Evolutionary conservation across 1,139 yeast genomes (phyloP), one percentile per base, ranked within the genome.

Genomic region (Pichia sp.): DNA sequence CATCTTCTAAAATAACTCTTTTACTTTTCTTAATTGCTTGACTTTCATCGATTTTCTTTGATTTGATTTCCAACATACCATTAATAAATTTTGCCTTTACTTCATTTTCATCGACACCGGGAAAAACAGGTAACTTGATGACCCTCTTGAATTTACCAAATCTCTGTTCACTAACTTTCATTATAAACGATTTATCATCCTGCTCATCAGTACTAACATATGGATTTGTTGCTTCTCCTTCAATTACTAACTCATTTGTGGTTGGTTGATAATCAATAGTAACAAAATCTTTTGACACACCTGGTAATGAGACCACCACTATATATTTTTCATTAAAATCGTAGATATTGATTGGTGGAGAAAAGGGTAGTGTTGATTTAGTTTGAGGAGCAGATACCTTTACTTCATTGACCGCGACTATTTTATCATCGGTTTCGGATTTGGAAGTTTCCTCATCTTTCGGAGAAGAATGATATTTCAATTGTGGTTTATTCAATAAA

Each of bases 331-430:
- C 64, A 4, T 67, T 65, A 37, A 67, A 62, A 46, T 76, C 79
- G 52, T 75, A 75, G 23, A 77, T 69, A 52, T 77, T 79, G 7
- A 75, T 62, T 43, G 75, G 71, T n/a, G 82, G 81, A 5, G 79
- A 67, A 46, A 72, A 73, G 51, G 77, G 77, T 39, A 67, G 48
- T 26, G 63, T 61, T n/a, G 64, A 61, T 40, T 41, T 43, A 36
- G 61, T 52, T 49, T 72, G 73, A 6, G 76, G 74, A 42, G 68
- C 67, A 7, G 77, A 72, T 10, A 72, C 66, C 55, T 72, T 69
- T 33, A 69, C 46, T 37, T 47, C 50, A 7, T 44, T 37, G 33
- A 42, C 45, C 35, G 41, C 38, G 8, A 37, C 31, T 4, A 44
- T 43, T 32, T 40, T 41, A 5, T 31, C 10, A 31, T 8, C 33